Base-by-base conservation (phyloP, 441 rosid genomes). In the Populus trichocarpa region DNA sequence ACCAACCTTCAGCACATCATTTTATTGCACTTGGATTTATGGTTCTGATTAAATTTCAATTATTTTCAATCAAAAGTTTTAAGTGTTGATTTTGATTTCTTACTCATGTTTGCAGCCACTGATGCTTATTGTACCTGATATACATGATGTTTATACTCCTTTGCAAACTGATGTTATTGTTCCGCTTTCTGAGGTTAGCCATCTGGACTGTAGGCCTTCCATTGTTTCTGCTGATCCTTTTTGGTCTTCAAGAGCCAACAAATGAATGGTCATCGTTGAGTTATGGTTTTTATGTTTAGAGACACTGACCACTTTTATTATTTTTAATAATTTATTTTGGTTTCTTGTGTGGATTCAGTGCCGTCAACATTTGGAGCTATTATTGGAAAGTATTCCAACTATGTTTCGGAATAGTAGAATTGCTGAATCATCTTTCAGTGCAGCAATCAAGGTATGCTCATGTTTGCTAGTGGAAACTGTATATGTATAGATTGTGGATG, bases 401-500 rank as follows among this genome's bases (percentile, higher is more conserved):
- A 94, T 94, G 97, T 96, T 96, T 86, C 89, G 89, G 86, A 86
- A 82, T 83, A 90, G 82, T 85, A 89, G 79, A 85, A 90, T 83
- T 74, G 89, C 94, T 64, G 99, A 94, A 77, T 96, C 99, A 75
- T 92, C 98, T 76, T 94, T 94, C 83, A 96, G 97, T 86, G 98
- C 99, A 67, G 98, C 97, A 75, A 82, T 90, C 76, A 90, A 90
- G 98, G 98, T 94, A 85, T 81, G 84, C 66, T 30, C 57, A 14
- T 50, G 57, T 50, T 50, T 50, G 57, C 20, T 50, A 50, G 20
- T 50, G 20, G 57, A 14, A 50, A 50, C 57, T 50, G 20, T 50
- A 50, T 5, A 14, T 50, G 18, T 50, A 16, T 50, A 50, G 57
- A 50, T 50, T 50, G 57, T 50, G 57, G 57, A 50, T 50, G 57